Evolutionary conservation across 192 early-diverging fungal species (phyloP).

Genomic region (Rhizoclosmatium sp.): DNA sequence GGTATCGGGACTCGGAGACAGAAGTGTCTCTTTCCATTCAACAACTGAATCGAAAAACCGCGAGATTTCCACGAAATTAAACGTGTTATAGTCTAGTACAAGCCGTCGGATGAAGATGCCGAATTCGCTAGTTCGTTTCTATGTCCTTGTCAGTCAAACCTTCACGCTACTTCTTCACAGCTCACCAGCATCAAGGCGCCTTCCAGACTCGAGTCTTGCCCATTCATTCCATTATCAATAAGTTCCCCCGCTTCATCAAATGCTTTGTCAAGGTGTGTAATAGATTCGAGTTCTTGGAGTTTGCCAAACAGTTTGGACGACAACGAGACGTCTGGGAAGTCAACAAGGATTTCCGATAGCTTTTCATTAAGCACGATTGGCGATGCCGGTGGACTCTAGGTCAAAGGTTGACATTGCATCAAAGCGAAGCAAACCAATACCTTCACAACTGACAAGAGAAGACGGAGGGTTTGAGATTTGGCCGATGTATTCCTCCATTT

Average conservation of each 20-base stretch:
- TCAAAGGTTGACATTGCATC: too few species aligned
- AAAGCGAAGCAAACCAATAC: too few species aligned
- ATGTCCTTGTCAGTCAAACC: neutral
- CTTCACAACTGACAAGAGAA: neutral
- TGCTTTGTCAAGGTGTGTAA: constrained; percentile 13
- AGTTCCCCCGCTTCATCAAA: constrained; percentile 14
- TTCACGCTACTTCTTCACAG: neutral
- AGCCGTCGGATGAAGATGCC: constrained; percentile 19
- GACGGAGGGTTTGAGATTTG: neutral
- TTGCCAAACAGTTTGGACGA: neutral
- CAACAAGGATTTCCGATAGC: neutral
- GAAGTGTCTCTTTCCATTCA: neutral
- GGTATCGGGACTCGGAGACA: neutral
- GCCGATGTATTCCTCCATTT: neutral
- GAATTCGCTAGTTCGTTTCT: constrained; percentile 28
- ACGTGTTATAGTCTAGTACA: constrained; percentile 12
- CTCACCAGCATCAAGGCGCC: neutral
- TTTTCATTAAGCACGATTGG: neutral
- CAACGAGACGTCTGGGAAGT: neutral
- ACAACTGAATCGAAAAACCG: constrained; percentile 14
- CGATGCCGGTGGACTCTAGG: neutral
- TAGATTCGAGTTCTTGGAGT: neutral
- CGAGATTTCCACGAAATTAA: constrained; percentile 1
- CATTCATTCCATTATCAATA: too few species aligned
- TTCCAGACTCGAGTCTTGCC: neutral